Base-by-base conservation (phyloP, 202 grass and related monocot genomes). In the Zoysia matrella region DNA sequence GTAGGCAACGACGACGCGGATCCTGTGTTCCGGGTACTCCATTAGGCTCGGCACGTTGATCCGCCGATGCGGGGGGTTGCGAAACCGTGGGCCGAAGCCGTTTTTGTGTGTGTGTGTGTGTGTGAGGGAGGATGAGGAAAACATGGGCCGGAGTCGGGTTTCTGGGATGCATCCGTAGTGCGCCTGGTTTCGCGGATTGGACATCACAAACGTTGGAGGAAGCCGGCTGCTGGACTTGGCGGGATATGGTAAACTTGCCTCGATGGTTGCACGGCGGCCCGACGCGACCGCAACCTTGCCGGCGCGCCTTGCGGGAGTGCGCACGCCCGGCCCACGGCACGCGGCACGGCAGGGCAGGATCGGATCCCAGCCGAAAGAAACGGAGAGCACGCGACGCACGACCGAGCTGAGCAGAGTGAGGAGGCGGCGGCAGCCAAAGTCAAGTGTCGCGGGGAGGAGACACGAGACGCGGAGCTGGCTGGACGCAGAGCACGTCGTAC, bases 231-330 rank as follows among this genome's bases (percentile, higher is more conserved):
- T 15, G 55, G 55, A 6, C 57, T 18, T 2, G 18, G 22, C 30
- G 60, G 30, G 22, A 63, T 7, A 3, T 30, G 30, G 9, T 63
- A 3, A 10, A 1, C 40, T 63, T 30, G 22, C 22, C 56, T 60
- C 6, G 16, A 60, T 36, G 60, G 5, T 71, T 52, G 47, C 16
- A 16, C 16, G 48, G 56, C 6, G 14, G 30, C 22, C 44, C 49
- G 78, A 40, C 67, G 1, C 58, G 68, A 13, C 14, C 14, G 3
- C 61, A 61, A 72, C 44, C 79, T 71, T 43, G 79, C 69, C 48
- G 49, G 62, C 76, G 76, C 61, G 60, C 60, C 75, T 47, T 76
- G 22, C 22, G 22, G 22, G 22, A 30, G 22, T 30, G 22, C 22
- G 22, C 22, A 30, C 22, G 22, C 22, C 1, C 48, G 18, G 47